Conservation (phyloP, 202 grass and related monocot species). For the Zizania palustris region DNA sequence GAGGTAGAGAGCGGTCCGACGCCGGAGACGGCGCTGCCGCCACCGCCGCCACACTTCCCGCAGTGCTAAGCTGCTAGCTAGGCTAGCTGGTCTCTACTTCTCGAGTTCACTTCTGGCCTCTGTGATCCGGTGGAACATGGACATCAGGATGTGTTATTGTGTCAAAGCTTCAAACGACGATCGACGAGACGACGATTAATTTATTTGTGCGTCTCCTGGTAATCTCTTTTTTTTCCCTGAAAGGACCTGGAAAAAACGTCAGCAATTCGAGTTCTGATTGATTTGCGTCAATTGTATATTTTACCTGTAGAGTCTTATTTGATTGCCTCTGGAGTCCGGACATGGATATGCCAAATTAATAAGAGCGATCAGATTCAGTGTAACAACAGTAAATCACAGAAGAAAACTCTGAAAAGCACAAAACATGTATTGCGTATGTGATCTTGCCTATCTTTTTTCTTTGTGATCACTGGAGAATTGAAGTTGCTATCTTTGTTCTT, state of each 20-base stretch:
- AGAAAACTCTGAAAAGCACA: neutral
- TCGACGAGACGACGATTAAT: neutral
- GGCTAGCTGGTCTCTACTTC: too few relatives aligned
- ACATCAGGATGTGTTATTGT: neutral
- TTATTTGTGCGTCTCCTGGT: neutral
- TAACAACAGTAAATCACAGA: neutral
- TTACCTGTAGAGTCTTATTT: too few relatives aligned
- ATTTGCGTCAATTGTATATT: neutral
- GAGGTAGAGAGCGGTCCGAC: conserved; percentile 60
- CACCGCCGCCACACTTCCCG: conserved; percentile 54
- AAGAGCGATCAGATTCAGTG: neutral
- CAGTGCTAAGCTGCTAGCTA: neutral
- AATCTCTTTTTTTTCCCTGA: neutral
- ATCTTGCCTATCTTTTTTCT: too few relatives aligned
- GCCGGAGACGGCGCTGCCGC: conserved; percentile 36
- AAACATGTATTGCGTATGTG: neutral
- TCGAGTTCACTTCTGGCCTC: neutral
- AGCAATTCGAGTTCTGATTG: neutral
- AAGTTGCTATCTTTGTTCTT: neutral
- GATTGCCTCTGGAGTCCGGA: neutral
- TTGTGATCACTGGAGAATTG: too few relatives aligned
- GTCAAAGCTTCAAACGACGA: too few relatives aligned
- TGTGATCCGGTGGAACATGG: neutral
- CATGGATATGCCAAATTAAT: neutral
- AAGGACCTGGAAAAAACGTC: neutral